Conservation (phyloP, 495 filamentous ascomycete species). For the Sordaria brevicollis region DNA sequence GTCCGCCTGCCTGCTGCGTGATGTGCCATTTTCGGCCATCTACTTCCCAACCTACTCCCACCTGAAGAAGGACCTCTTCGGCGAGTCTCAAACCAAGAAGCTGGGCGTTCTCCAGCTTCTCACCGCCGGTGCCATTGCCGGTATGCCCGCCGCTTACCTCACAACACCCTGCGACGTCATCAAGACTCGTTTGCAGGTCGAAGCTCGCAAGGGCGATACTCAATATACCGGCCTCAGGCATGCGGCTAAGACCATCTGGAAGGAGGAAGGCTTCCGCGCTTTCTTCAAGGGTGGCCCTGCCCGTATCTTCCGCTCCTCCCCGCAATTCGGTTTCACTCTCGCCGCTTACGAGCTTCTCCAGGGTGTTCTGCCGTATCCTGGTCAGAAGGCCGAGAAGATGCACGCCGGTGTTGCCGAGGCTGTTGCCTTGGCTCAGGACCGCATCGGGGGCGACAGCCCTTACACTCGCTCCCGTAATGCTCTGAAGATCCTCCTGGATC, state of each 20-base stretch:
- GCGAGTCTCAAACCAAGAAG: constrained; percentile 79
- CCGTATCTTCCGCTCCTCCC: constrained; percentile 84
- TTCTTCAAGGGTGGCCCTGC: constrained; percentile 99
- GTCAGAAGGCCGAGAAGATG: constrained; percentile 33
- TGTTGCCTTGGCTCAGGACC: constrained; percentile 21
- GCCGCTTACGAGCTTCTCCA: constrained; percentile 91
- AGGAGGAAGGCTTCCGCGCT: constrained; percentile 85
- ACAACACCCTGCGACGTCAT: constrained; percentile 98
- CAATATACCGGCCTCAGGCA: constrained; percentile 80
- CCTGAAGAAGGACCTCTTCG: constrained; percentile 86
- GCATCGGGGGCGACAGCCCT: constrained; percentile 44
- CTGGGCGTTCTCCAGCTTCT: constrained; percentile 89
- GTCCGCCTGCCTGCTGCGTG: constrained; percentile 87
- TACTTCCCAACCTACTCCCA: constrained; percentile 97
- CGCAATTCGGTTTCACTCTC: constrained; percentile 95
- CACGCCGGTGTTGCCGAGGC: constrained; percentile 36
- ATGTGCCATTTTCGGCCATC: constrained; percentile 95
- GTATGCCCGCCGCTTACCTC: constrained; percentile 96
- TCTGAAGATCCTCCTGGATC: constrained; percentile 90
- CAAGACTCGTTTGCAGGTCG: constrained; percentile 95
- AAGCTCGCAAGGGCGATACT: constrained; percentile 89
- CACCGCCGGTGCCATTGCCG: constrained; percentile 89
- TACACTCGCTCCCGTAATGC: constrained; percentile 85
- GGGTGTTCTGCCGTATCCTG: constrained; percentile 71
- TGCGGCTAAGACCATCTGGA: constrained; percentile 68